Conservation (phyloP, 1,139 yeast genomes). For the Schwanniomyces etchellsii region DNA sequence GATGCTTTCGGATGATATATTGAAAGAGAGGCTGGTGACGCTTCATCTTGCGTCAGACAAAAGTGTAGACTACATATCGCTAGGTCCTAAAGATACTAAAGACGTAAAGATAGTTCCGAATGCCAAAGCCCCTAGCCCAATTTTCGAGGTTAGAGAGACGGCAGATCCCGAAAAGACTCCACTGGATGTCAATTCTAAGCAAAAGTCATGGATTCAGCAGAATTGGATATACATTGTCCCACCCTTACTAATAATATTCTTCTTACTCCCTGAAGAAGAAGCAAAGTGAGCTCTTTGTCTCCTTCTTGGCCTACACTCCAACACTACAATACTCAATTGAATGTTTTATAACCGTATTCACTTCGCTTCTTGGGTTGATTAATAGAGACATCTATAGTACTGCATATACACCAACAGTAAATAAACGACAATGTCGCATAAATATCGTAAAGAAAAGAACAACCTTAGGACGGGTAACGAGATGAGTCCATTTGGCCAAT, state of each 20-base stretch:
- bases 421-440: too few species aligned
- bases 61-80: too few species aligned
- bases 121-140: background rate
- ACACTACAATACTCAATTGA: too few species aligned
- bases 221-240: conserved; percentile 49
- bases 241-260: conserved; percentile 32
- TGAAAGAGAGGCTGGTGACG: background rate
- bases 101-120: too few species aligned
- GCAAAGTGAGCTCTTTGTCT: conserved; percentile 6
- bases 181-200: conserved; percentile 13
- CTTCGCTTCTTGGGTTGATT: too few species aligned
- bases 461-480: conserved; percentile 8
- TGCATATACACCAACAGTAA: too few species aligned
- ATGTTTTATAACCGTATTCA: too few species aligned
- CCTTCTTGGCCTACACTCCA: conserved; percentile 1
- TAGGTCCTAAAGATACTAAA: too few species aligned
- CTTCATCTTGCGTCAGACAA: background rate
- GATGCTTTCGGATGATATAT: background rate
- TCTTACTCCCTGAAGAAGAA: conserved; percentile 20
- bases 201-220: conserved; percentile 44
- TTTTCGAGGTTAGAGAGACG: background rate
- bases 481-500: conserved; percentile 20
- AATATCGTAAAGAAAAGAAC: too few species aligned
- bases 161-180: conserved; percentile 1
- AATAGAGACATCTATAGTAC: too few species aligned